Conservation (phyloP, 352 stramenopile species). For the Pythium graminicola region DNA sequence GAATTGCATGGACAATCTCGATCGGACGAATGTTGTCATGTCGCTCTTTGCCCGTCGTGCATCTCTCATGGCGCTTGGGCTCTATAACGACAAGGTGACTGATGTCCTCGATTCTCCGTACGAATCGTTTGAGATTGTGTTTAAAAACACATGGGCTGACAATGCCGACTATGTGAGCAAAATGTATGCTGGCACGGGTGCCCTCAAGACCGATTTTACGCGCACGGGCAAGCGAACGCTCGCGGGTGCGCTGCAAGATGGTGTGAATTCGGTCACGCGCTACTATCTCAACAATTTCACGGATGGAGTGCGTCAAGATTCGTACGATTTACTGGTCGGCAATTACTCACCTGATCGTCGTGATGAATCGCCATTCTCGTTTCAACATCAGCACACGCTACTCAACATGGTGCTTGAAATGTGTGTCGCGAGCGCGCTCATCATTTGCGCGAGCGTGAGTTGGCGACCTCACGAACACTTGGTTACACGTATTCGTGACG, state of each 20-base stretch:
- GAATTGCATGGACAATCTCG: constrained; percentile 98
- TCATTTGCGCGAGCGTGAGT: constrained; percentile 61
- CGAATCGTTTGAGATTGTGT: constrained; percentile 55
- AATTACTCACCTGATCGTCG: constrained; percentile 69
- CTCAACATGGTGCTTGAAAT: constrained; percentile 55
- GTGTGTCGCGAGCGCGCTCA: constrained; percentile 34
- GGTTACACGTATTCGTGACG: constrained; percentile 50
- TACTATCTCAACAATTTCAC: constrained; percentile 97
- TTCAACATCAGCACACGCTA: constrained; percentile 80
- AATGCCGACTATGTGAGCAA: constrained; percentile 93
- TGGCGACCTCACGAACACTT: constrained; percentile 55
- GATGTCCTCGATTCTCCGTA: constrained; percentile 53
- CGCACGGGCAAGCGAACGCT: constrained; percentile 91
- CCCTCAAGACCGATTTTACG: constrained; percentile 95
- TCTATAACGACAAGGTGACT: constrained; percentile 25
- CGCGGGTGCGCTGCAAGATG: constrained; percentile 89
- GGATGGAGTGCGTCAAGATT: constrained; percentile 90
- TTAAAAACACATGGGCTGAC: constrained; percentile 91
- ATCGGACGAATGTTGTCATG: constrained; percentile 97
- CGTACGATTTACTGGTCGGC: constrained; percentile 88
- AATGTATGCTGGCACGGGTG: constrained; percentile 92
- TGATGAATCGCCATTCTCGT: constrained; percentile 71
- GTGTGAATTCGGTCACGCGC: constrained; percentile 90
- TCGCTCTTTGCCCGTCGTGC: constrained; percentile 88
- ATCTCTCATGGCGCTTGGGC: constrained; percentile 65